Base-by-base conservation (phyloP, 257 asterid species). In the Marsdenia floribunda region DNA sequence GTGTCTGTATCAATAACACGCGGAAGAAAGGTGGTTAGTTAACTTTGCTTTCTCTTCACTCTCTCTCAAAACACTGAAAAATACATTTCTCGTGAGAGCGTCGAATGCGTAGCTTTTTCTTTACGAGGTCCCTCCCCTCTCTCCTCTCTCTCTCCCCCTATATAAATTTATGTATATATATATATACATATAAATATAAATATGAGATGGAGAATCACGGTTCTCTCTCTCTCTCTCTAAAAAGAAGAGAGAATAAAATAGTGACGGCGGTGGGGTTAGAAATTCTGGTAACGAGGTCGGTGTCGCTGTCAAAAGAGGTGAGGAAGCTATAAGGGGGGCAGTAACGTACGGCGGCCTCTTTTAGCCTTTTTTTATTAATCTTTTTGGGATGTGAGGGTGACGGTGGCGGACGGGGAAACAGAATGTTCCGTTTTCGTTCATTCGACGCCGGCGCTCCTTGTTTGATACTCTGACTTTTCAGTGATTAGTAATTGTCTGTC, bases 61-160 rank as follows among this genome's bases (percentile, higher is more conserved):
- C 84, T 73, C 80, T 71, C 70, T 70, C 68, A 42, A 42, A 42
- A 44, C 78, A 63, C n/a, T 42, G 40, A 70, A 75, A 82, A 85
- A 82, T 81, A 64, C 82, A 78, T 75, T 78, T 81, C 87, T 77
- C 90, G 92, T 86, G 91, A 86, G 76, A 85, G 77, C 81, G 70
- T 83, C 86, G 80, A 81, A 76, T 76, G 72, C 81, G 76, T 70
- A 63, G 80, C 86, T 84, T 77, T 80, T 76, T 71, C 40, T 63
- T 58, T 70, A 74, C 80, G 78, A 74, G 63, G 77, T 53, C 68
- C 5, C 57, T 46, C 22, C 16, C 66, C 16, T 5, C 33, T 24
- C 5, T 49, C 47, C 15, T 46, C 29, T 67, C 72, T 38, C 71
- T 68, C 72, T 59, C 64, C 75, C 58, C 76, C 71, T 66, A 66